Conservation (phyloP, 495 filamentous ascomycete genomes). For the Podospora conica region DNA sequence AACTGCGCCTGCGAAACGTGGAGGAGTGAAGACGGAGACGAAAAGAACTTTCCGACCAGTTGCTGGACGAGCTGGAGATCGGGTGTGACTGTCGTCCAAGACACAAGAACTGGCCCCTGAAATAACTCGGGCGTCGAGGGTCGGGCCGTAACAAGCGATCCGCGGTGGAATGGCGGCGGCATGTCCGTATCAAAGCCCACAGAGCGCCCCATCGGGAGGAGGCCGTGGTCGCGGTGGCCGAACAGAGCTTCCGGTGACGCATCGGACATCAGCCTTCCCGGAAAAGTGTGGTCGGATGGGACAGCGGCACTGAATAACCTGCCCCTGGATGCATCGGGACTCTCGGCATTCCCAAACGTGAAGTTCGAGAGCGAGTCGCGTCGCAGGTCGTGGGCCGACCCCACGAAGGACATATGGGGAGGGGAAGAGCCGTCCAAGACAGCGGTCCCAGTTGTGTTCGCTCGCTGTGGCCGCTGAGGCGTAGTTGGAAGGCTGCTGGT, state of each 20-base stretch:
- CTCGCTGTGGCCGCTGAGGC: not conserved
- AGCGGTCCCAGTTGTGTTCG: not conserved
- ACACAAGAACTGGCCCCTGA: conserved; percentile 3
- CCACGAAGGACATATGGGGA: not conserved
- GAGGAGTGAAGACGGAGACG: conserved; percentile 13
- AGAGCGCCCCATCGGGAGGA: not conserved
- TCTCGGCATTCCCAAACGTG: not conserved
- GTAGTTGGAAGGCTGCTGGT: not conserved
- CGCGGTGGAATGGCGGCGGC: not conserved
- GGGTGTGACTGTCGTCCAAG: conserved; percentile 23
- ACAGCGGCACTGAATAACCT: not conserved
- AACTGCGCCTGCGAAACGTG: conserved; percentile 15
- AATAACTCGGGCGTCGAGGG: not conserved
- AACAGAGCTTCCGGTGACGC: not conserved
- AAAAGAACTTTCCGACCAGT: conserved; percentile 16
- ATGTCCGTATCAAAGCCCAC: not conserved
- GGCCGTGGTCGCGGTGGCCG: not conserved
- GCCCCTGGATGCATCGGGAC: not conserved
- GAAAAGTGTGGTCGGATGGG: not conserved
- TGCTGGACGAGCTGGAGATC: conserved; percentile 19
- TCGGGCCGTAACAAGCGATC: not conserved
- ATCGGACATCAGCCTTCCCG: not conserved
- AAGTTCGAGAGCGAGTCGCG: not conserved
- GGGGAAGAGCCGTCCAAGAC: not conserved
- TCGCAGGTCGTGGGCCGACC: not conserved